Evolutionary conservation across 1,284 basidiomycete genomes (phyloP).

Genomic region (Cryptococcus jaspeensis): DNA sequence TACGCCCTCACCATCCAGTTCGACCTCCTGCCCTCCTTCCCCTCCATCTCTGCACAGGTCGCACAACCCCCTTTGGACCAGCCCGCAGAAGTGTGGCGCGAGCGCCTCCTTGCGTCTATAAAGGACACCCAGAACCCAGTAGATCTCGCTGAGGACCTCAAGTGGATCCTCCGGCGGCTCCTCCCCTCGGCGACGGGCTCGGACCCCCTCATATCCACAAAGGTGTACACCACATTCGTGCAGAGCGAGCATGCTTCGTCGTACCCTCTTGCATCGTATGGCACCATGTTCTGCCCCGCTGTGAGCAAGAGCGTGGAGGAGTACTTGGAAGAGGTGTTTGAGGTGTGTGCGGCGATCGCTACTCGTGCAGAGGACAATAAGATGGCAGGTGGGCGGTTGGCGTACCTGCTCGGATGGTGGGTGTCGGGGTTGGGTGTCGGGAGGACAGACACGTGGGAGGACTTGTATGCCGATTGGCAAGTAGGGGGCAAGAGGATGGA

Average conservation of each 20-base stretch:
- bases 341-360: conserved; percentile 34
- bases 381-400: conserved; percentile 32
- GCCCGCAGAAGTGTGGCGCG: conserved; percentile 11
- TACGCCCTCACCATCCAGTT: conserved; percentile 27
- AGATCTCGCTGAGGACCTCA: conserved; percentile 35
- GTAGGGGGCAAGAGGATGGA: conserved; percentile 32
- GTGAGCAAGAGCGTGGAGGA: conserved; percentile 9
- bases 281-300: conserved; percentile 22
- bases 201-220: conserved; percentile 1
- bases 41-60: conserved; percentile 21
- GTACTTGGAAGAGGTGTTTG: conserved; percentile 37
- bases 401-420: conserved; percentile 43
- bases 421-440: conserved; percentile 17
- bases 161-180: conserved; percentile 30
- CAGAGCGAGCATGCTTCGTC: conserved; percentile 37
- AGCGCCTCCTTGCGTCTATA: conserved; percentile 16
- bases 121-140: conserved; percentile 22
- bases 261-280: conserved; percentile 36
- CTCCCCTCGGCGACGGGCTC: background rate
- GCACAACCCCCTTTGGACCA: conserved; percentile 4
- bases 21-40: conserved; percentile 22
- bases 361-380: conserved; percentile 33
- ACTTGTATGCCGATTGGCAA: conserved; percentile 38
- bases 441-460: conserved; percentile 21
- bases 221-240: conserved; percentile 32